Percentiles rank a stretch among this genome's conserved stretches.
phyloP scores from a whole-genome alignment of 345 rosid genomes.

The Salix caprea region DNA sequence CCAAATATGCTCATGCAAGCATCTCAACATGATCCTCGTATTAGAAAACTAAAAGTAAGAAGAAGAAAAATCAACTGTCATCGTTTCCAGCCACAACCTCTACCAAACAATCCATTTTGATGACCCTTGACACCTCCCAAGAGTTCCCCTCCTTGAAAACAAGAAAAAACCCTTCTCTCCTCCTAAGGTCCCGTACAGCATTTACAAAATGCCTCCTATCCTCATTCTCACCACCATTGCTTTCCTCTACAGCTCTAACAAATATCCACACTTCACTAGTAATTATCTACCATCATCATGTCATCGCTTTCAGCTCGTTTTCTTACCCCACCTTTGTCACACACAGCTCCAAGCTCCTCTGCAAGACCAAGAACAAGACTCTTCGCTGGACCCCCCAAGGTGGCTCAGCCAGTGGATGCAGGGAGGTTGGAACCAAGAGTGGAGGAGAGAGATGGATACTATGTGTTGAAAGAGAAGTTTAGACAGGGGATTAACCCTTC shows the following conservation, averaged over 20 bases:
- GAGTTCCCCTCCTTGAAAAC: constrained; percentile 20
- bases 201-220: constrained; percentile 47
- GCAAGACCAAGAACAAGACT: constrained; percentile 40
- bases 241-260: not conserved
- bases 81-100: not conserved
- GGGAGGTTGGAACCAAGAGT: constrained; percentile 80
- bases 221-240: constrained; percentile 4
- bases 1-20: not conserved
- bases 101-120: not conserved
- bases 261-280: not conserved
- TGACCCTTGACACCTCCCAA: constrained; percentile 59
- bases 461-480: constrained; percentile 80
- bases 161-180: constrained; percentile 4
- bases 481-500: constrained; percentile 76
- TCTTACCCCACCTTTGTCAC: constrained; percentile 32
- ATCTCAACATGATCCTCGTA: not conserved
- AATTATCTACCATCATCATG: constrained; percentile 22
- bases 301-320: constrained; percentile 50
- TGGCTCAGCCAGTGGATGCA: constrained; percentile 34
- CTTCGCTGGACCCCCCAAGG: constrained; percentile 21
- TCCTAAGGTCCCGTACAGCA: constrained; percentile 22
- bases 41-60: not conserved
- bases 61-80: not conserved
- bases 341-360: constrained; percentile 21
- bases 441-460: constrained; percentile 69